Conservation (phyloP, 768 basidiomycete species). For the Mrakia blollopis region DNA sequence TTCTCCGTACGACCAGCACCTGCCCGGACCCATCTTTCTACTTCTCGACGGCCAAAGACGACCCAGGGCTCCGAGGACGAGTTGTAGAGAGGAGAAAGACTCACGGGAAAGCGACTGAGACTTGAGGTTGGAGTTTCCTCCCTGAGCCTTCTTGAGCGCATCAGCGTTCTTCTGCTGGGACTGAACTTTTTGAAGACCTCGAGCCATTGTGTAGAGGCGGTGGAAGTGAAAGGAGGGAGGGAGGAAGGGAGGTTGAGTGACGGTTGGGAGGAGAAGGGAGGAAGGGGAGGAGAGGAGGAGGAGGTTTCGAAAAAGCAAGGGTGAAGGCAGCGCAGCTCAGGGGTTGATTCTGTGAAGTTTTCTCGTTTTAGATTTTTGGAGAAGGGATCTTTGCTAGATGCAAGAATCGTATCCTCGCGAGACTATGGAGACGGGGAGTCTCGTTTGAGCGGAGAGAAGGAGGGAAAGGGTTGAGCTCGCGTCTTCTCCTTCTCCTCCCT, state of each 20-base stretch:
- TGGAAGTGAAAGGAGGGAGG: neutral
- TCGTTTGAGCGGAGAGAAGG: no score
- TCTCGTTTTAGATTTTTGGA: neutral
- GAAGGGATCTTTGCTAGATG: neutral
- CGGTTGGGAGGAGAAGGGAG: neutral
- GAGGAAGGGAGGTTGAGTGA: neutral
- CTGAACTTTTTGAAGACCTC: slow-evolving; percentile 29
- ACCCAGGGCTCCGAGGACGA: no score
- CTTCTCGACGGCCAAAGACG: no score
- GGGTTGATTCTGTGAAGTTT: neutral
- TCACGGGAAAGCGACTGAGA: neutral
- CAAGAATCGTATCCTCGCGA: no score
- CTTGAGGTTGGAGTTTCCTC: slow-evolving; percentile 13
- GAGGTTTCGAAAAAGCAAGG: neutral
- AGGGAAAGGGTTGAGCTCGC: no score
- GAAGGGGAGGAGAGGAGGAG: neutral
- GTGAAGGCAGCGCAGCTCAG: neutral
- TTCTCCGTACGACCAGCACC: no score
- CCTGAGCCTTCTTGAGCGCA: slow-evolving; percentile 20
- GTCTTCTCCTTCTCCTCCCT: no score
- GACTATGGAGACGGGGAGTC: no score
- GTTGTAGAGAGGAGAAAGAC: neutral
- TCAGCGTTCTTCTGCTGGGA: slow-evolving; percentile 29
- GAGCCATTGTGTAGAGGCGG: slow-evolving; percentile 19
- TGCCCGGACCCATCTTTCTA: no score